A percentile compares a stretch with the other conserved stretches of the same genome.
Evolutionary conservation across 805 yeast species (phyloP).

Genomic region (Nakazawaea ernobii): DNA sequence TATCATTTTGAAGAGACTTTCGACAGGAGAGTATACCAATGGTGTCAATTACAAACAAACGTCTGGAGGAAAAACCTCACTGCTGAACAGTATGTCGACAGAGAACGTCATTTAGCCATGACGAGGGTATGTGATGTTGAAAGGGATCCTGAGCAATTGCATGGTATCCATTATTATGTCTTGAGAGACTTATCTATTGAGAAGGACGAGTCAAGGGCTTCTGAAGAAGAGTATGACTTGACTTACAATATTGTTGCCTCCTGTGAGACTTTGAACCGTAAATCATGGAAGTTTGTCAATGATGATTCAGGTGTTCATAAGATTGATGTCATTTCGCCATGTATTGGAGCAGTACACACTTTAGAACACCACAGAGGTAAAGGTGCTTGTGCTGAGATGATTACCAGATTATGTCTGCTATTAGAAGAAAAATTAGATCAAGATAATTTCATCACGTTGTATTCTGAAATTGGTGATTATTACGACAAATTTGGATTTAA

Average conservation of each 20-base stretch:
- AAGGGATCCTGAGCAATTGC: conserved; percentile 12
- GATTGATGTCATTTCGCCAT: conserved; percentile 19
- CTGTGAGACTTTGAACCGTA: conserved; percentile 24
- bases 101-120: conserved; percentile 18
- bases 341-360: conserved; percentile 60
- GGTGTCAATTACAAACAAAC: conserved; percentile 17
- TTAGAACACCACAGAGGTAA: conserved; percentile 39
- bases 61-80: conserved; percentile 22
- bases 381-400: conserved; percentile 51
- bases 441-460: conserved; percentile 37
- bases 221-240: conserved; percentile 1
- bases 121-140: conserved; percentile 17
- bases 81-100: conserved; percentile 17
- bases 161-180: conserved; percentile 23
- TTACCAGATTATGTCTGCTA: conserved; percentile 26
- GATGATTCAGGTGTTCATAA: conserved; percentile 3
- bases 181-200: conserved; percentile 15
- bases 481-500: conserved; percentile 60
- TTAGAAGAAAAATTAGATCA: conserved; percentile 20
- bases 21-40: conserved; percentile 15
- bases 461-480: conserved; percentile 69
- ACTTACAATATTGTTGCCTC: conserved; percentile 21
- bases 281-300: conserved; percentile 12
- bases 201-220: conserved; percentile 4
- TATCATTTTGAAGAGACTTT: conserved; percentile 15